Evolutionary conservation across 2,329 filamentous ascomycete genomes (phyloP).

Genomic region (Apiospora malaysiana): DNA sequence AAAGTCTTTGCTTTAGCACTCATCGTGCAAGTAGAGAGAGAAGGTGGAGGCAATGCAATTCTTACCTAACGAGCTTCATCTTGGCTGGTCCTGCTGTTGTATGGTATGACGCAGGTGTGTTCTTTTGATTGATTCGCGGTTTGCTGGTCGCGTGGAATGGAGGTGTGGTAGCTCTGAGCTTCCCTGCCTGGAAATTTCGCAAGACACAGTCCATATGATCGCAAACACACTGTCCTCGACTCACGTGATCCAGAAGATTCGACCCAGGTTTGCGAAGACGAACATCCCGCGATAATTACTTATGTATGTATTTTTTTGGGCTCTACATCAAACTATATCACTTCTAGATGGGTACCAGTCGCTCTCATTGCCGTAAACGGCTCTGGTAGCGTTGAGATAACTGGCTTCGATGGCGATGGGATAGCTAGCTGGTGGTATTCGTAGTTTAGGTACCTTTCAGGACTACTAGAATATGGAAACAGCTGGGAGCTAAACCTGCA

Average conservation of each 20-base stretch:
- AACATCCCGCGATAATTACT: no score
- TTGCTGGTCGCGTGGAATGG: constrained; percentile 24
- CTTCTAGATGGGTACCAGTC: no score
- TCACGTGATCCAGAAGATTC: neutral
- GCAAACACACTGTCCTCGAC: neutral
- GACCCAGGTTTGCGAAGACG: neutral
- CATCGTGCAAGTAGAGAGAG: constrained; percentile 43
- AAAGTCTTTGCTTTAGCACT: constrained; percentile 48
- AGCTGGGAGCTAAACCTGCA: neutral
- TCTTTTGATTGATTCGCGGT: constrained; percentile 19
- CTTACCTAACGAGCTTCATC: constrained; percentile 98
- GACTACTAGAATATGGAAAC: neutral
- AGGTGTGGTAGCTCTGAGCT: constrained; percentile 26
- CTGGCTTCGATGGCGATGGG: neutral
- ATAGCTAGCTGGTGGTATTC: neutral
- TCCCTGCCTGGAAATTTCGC: constrained; percentile 23
- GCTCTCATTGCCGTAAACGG: no score
- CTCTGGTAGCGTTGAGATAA: neutral
- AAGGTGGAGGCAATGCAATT: constrained; percentile 30
- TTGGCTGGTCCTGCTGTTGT: constrained; percentile 46
- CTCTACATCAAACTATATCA: no score
- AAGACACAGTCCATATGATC: neutral
- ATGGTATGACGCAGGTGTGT: constrained; percentile 8
- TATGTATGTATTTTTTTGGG: no score
- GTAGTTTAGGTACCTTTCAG: neutral